Evolutionary conservation across 331 rosid genomes (phyloP), one percentile per base, ranked within the genome.

Genomic region (Malus hybrid): DNA sequence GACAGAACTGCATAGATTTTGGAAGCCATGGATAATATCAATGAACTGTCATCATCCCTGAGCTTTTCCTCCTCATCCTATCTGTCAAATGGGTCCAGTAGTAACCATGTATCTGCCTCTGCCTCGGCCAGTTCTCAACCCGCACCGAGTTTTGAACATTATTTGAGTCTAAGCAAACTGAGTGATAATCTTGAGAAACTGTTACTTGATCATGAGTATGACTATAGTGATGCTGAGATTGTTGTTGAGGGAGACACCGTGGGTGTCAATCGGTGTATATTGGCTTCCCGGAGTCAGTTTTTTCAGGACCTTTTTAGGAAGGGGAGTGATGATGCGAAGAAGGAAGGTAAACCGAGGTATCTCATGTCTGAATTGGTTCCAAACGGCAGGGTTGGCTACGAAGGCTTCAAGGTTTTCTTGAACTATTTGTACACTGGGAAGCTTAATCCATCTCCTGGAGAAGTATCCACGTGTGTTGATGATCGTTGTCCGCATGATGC

Each of bases 341-440:
- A 85, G 80, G 92, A 90, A 65, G 92, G 88, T 14, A 90, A 87
- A 71, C 96, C 93, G 33, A 82, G 73, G 83, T 92, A 92, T 81
- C 73, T 80, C 55, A 87, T 90, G 88, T 73, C 89, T 63, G 89
- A 89, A 13, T 80, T 94, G 84, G 86, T 94, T 73, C 86, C 92
- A 75, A 22, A 77, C 52, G 93, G 97, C 1, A 24, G 3, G 16
- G 89, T 94, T 80, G 93, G 99, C 64, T 61, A 75, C 68, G 96
- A 92, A 73, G 90, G 96, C 22, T 90, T 94, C 75, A 73, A 73
- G 65, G 93, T 89, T 75, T 80, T 90, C 81, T 86, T 94, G 92
- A 85, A 78, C 76, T 94, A 94, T 78, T 57, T 94, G 87, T 94
- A 92, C 55, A 88, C 99, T 15, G 99, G 97, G 76, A 94, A 83